phyloP scores from a whole-genome alignment of 768 basidiomycete genomes.

The Lactarius akahatsu region DNA sequence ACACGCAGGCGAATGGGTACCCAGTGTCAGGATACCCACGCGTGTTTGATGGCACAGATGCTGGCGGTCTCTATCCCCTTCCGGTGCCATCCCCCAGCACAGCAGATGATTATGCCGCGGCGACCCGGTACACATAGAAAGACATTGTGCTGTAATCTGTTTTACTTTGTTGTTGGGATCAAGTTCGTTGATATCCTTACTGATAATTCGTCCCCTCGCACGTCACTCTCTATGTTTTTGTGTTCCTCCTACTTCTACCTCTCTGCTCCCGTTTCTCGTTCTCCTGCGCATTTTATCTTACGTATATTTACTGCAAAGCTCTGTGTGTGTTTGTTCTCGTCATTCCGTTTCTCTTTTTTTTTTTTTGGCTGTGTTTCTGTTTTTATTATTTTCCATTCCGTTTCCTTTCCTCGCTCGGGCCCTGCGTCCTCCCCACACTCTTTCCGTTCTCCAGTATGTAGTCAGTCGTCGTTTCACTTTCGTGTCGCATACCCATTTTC shows the following conservation, averaged over 20 bases:
- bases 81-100: conserved; percentile 11
- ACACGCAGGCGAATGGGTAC: conserved; percentile 19
- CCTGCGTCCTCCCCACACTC: not conserved
- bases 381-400: not conserved
- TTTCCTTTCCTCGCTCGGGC: not conserved
- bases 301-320: conserved; percentile 28
- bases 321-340: conserved; percentile 4
- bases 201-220: conserved; percentile 11
- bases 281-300: conserved; percentile 28
- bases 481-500: not conserved
- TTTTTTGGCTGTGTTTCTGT: not conserved
- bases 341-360: not conserved
- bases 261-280: not conserved
- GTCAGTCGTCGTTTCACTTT: not conserved
- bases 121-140: conserved; percentile 20
- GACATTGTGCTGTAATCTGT: not conserved
- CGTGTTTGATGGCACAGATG: conserved; percentile 15
- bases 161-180: conserved; percentile 15
- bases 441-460: not conserved
- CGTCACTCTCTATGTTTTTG: not conserved
- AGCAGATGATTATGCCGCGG: conserved; percentile 17
- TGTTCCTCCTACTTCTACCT: conserved; percentile 1
- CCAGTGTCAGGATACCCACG: conserved; percentile 7
- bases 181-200: conserved; percentile 20
- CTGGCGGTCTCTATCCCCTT: conserved; percentile 11